phyloP scores from a whole-genome alignment of 768 basidiomycete genomes.

The Tylopilus sp. region DNA sequence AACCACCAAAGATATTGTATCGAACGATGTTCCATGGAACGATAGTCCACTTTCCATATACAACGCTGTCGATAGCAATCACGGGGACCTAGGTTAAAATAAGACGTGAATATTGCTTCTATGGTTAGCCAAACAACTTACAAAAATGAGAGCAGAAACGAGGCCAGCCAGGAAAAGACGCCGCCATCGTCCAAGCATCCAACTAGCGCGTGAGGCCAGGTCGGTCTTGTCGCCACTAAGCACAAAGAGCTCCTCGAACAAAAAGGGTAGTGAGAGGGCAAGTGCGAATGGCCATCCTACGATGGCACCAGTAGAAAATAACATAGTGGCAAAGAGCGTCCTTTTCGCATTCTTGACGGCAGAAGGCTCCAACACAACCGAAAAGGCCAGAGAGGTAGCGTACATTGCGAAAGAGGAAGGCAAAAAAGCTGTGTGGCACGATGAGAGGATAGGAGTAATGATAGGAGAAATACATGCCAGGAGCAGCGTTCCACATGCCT shows the following conservation, averaged over 20 bases:
- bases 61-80: conserved; percentile 75
- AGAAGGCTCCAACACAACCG: conserved; percentile 61
- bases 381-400: conserved; percentile 72
- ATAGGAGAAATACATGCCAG: conserved; percentile 44
- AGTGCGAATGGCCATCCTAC: conserved; percentile 98
- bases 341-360: conserved; percentile 49
- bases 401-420: conserved; percentile 97
- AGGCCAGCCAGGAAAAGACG: conserved; percentile 53
- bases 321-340: conserved; percentile 60
- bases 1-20: conserved; percentile 88
- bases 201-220: conserved; percentile 40
- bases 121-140: conserved; percentile 31
- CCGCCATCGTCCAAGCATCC: conserved; percentile 61
- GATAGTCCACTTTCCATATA: conserved; percentile 74
- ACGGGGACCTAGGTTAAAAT: conserved; percentile 71
- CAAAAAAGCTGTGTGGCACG: conserved; percentile 71
- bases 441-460: conserved; percentile 10
- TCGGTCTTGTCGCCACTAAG: conserved; percentile 64
- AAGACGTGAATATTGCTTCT: neutral
- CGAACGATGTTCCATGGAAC: conserved; percentile 91
- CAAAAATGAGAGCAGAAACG: conserved; percentile 59
- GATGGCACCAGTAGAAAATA: conserved; percentile 79
- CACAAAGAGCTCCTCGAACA: conserved; percentile 85
- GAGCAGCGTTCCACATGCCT: conserved; percentile 92
- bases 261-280: conserved; percentile 82